A percentile compares a stretch with the other conserved stretches of the same genome.
Evolutionary conservation across 2,329 filamentous ascomycete species (phyloP).

Genomic region (Didymella arachidicola): DNA sequence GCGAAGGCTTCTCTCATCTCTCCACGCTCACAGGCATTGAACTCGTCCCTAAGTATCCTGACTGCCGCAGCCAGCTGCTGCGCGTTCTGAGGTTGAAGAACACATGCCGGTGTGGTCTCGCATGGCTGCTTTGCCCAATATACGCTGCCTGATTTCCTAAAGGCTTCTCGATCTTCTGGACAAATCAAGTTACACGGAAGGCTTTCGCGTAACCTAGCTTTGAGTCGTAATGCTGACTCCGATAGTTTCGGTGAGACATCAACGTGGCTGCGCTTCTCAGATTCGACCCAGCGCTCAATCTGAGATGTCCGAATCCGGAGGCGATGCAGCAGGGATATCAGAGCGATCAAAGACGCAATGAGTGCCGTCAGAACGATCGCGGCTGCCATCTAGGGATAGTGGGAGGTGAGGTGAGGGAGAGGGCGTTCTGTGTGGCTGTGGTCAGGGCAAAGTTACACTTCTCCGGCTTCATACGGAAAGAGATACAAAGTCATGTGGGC

Average conservation of each 20-base stretch:
- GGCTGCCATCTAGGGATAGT: not conserved
- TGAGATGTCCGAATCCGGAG: conserved; percentile 21
- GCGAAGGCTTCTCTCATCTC: conserved; percentile 1
- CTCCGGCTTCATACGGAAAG: not conserved
- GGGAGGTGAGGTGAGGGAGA: not conserved
- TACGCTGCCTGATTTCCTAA: conserved; percentile 25
- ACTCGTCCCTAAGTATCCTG: conserved; percentile 38
- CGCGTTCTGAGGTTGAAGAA: conserved; percentile 39
- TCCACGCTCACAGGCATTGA: conserved; percentile 32
- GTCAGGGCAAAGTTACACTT: no score
- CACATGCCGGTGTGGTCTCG: conserved; percentile 42
- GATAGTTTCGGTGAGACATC: conserved; percentile 14
- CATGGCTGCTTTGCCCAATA: conserved; percentile 49
- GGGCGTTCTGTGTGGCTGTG: not conserved
- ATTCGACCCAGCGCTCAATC: conserved; percentile 17
- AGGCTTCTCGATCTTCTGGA: conserved; percentile 12
- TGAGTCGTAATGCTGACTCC: conserved; percentile 20
- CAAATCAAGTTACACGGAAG: conserved; percentile 25
- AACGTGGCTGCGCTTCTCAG: conserved; percentile 15
- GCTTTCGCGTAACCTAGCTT: conserved; percentile 19
- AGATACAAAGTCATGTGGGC: not conserved
- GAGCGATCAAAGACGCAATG: not conserved
- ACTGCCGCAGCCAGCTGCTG: conserved; percentile 42
- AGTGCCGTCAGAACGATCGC: not conserved
- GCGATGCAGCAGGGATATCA: conserved; percentile 14